These are phyloP conservation scores for Dioszegia aurantiaca DNA, from an alignment of 768 basidiomycete species.

Conservation along the genomic window DNA sequence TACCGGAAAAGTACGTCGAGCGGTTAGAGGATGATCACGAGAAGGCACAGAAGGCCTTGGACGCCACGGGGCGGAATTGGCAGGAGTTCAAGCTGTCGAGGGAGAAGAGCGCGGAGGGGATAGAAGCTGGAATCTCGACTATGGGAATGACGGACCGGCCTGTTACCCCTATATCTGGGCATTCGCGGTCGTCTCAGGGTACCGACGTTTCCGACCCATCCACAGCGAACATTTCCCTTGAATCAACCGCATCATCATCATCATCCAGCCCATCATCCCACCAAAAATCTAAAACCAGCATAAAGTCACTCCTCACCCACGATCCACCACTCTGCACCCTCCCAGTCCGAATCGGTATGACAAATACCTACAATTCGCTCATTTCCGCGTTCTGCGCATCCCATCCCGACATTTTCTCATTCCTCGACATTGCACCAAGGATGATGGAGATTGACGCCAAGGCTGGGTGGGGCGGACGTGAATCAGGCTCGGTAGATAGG, in stretches of 20 bases:
- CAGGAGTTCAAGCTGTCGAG: constrained; percentile 8
- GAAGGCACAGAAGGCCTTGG: constrained; percentile 30
- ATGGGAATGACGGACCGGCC: constrained; percentile 30
- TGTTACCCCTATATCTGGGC: constrained; percentile 22
- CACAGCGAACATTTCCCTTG: constrained; percentile 5
- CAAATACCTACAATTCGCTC: constrained; percentile 30
- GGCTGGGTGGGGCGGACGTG: not conserved
- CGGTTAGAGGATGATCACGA: constrained; percentile 41
- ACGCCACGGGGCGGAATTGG: not conserved
- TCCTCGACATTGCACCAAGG: constrained; percentile 32
- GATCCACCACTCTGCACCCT: constrained; percentile 39
- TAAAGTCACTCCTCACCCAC: constrained; percentile 29
- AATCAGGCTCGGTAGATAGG: constrained; percentile 30
- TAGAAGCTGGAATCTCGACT: constrained; percentile 33
- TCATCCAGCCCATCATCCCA: not conserved
- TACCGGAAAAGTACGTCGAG: constrained; percentile 47
- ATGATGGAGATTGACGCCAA: constrained; percentile 20
- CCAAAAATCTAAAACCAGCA: constrained; percentile 15
- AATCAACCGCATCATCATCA: constrained; percentile 9
- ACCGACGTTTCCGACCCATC: not conserved
- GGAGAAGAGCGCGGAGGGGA: constrained; percentile 8
- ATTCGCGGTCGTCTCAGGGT: constrained; percentile 19
- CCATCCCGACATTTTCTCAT: constrained; percentile 30
- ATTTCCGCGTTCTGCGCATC: constrained; percentile 28
- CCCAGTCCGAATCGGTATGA: constrained; percentile 35